Evolutionary conservation across 1,139 yeast genomes (phyloP).

Genomic region (Blastobotrys indianensis): DNA sequence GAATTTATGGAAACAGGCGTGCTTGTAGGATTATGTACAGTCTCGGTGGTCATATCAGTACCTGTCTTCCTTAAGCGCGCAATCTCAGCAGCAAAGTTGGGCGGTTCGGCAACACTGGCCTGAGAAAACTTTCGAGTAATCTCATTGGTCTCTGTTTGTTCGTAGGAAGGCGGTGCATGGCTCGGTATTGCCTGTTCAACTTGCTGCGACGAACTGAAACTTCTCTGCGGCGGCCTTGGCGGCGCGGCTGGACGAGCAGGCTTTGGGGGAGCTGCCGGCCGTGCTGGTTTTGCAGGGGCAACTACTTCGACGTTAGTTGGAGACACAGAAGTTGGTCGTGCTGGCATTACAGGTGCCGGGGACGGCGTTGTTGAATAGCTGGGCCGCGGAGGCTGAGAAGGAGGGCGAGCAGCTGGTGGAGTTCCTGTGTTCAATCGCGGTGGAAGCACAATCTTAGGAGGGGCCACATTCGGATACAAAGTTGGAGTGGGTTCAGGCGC

Average conservation of each 20-base stretch:
- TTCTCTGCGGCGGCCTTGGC: background rate
- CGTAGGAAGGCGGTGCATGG: too few relatives aligned
- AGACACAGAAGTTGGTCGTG: background rate
- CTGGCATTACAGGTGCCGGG: constrained; percentile 6
- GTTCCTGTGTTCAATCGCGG: constrained; percentile 8
- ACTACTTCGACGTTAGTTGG: background rate
- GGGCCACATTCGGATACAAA: constrained; percentile 1
- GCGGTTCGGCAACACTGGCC: constrained; percentile 11
- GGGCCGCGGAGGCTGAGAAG: constrained; percentile 5
- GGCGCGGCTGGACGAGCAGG: background rate
- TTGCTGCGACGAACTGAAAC: too few relatives aligned
- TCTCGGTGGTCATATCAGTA: constrained; percentile 1
- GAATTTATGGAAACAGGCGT: constrained; percentile 13
- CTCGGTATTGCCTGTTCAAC: too few relatives aligned
- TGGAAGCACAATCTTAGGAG: constrained; percentile 7
- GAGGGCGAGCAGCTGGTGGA: constrained; percentile 8
- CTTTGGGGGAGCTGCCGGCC: background rate
- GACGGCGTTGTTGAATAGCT: constrained; percentile 1
- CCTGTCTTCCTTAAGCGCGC: constrained; percentile 19
- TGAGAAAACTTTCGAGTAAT: too few relatives aligned
- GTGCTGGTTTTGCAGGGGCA: background rate
- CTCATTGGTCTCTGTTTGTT: too few relatives aligned
- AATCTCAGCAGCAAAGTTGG: constrained; percentile 32
- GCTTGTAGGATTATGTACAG: constrained; percentile 3
- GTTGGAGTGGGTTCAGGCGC: constrained; percentile 12